Base-by-base conservation (phyloP, 805 yeast species). In the Metschnikowia koreensis region DNA sequence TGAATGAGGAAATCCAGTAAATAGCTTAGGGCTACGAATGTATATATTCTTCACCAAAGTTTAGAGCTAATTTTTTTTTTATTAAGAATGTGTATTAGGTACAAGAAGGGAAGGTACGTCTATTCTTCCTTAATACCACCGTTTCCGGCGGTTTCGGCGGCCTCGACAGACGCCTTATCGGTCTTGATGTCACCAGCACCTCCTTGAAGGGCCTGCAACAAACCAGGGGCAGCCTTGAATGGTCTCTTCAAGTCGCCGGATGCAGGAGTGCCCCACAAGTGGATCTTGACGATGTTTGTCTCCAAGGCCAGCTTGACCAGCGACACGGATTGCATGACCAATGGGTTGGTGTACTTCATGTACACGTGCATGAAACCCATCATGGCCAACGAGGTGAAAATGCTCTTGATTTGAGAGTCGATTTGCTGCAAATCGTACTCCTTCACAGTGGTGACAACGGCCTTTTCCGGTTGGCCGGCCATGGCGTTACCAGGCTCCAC, bases 341-440 rank as follows among this genome's bases (percentile, higher is more conserved):
- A 81, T 54, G 99, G 99, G 75, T 94, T 91, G 71, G 97, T 91
- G 81, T 90, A 94, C 74, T 90, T 87, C 96, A 94, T 83, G 83
- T 93, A 93, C 56, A 94, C 66, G 74, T 94, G 99, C 98, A 93
- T 92, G 84, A 93, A 88, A 27, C 87, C 96, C 92, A 94, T 92
- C 96, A 94, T 90, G 64, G 96, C 97, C 61, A 92, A 68, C 58
- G 96, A 87, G 57, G 96, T 88, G 79, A 86, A 84, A 60, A 90
- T 81, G 58, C 96, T 83, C 74, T 88, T 90, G 71, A 92, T 80
- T 54, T 90, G 84, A 47, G 82, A 55, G 70, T 88, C 84, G 56
- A 93, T 81, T 76, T 93, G 97, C 67, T 84, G 80, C 69, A 92
- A 81, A 73, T 94, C 99, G 78, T 94, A 94, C 63, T 94, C 97